Evolutionary conservation across 257 asterid species (phyloP).

Genomic region (Solanum medicagineum): DNA sequence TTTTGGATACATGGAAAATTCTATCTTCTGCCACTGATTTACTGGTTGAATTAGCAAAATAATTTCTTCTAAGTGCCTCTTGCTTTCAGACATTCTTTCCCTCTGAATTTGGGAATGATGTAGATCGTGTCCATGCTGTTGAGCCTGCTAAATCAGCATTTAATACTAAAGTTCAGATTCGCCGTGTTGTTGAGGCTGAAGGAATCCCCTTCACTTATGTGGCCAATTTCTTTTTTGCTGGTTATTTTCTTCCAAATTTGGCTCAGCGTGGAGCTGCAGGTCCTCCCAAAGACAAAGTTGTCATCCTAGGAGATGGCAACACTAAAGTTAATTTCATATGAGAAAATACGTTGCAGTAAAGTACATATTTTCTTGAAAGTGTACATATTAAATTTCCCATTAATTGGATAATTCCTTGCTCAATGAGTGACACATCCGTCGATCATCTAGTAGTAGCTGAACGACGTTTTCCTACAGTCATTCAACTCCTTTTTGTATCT

Average conservation of each 20-base stretch:
- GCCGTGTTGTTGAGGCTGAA: conserved; percentile 37
- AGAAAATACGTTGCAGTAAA: not conserved
- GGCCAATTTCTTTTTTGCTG: conserved; percentile 40
- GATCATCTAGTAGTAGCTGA: not conserved
- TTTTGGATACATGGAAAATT: not conserved
- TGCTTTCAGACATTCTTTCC: conserved; percentile 54
- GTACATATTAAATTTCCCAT: not conserved
- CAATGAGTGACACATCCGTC: not conserved
- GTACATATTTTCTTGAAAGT: not conserved
- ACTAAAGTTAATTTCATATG: not conserved
- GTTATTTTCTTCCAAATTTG: conserved; percentile 34
- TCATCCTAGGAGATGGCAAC: conserved; percentile 62
- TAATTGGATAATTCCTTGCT: not conserved
- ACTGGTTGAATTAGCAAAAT: not conserved
- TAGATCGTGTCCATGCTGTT: conserved; percentile 44
- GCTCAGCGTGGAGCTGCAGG: conserved; percentile 30
- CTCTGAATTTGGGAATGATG: conserved; percentile 65
- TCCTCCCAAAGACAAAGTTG: conserved; percentile 21
- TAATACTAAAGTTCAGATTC: conserved; percentile 20
- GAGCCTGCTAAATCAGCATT: conserved; percentile 43
- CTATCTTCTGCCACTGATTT: not conserved
- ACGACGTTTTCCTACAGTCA: not conserved
- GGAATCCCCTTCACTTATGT: conserved; percentile 53
- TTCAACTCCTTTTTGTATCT: not conserved
- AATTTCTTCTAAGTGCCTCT: not conserved